Evolutionary conservation across 768 basidiomycete genomes (phyloP).

Genomic region (Cyathus striatus): DNA sequence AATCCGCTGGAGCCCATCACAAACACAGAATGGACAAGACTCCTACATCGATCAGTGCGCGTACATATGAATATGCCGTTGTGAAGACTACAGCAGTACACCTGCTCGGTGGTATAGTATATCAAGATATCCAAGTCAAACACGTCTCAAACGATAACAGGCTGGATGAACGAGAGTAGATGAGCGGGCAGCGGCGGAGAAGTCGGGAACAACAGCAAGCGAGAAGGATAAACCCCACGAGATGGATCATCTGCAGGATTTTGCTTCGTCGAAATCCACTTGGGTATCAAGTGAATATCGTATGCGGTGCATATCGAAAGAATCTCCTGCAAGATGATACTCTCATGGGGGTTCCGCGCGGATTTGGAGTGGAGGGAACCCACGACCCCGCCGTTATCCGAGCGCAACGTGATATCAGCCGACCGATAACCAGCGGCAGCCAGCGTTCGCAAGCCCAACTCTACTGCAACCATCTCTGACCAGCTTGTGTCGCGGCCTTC

Average conservation of each 20-base stretch:
- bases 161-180: too few relatives aligned
- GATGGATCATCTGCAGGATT: conserved; percentile 31
- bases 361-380: conserved; percentile 18
- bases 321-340: conserved; percentile 21
- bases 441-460: conserved; percentile 30
- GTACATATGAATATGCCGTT: too few relatives aligned
- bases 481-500: conserved; percentile 31
- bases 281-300: conserved; percentile 15
- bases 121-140: too few relatives aligned
- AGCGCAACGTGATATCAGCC: conserved; percentile 23
- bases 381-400: conserved; percentile 38
- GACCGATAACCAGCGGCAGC: conserved; percentile 14
- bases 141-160: too few relatives aligned
- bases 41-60: too few relatives aligned
- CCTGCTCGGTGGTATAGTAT: too few relatives aligned
- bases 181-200: conserved; percentile 1
- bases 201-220: conserved; percentile 3
- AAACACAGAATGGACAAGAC: too few relatives aligned
- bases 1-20: too few relatives aligned
- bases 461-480: conserved; percentile 40
- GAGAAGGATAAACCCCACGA: conserved; percentile 13
- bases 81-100: too few relatives aligned
- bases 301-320: conserved; percentile 12
- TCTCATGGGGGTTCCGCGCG: conserved; percentile 18
- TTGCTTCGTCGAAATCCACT: conserved; percentile 22